Evolutionary conservation across 2,329 filamentous ascomycete species (phyloP).

Genomic region (Colletotrichum sp.): DNA sequence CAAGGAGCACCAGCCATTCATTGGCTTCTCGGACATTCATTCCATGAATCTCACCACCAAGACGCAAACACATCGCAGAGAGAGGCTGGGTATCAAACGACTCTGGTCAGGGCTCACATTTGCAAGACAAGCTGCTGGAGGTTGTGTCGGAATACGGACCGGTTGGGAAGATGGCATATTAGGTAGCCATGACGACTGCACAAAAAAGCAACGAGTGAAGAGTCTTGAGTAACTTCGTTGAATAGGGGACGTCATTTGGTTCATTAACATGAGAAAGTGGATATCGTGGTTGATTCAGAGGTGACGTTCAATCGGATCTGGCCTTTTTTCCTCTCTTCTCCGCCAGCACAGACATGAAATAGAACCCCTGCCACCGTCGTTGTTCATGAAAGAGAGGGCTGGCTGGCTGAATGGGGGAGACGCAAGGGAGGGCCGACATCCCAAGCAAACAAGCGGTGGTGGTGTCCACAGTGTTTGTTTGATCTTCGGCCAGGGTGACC

Average conservation of each 20-base stretch:
- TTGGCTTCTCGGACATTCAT: neutral
- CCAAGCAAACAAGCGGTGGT: neutral
- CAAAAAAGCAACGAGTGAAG: neutral
- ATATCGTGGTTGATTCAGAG: neutral
- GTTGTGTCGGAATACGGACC: neutral
- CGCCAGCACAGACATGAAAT: neutral
- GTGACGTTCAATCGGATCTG: neutral
- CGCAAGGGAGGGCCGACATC: neutral
- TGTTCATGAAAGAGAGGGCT: neutral
- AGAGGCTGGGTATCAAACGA: neutral
- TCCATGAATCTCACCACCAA: neutral
- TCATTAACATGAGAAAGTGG: slow-evolving; percentile 12
- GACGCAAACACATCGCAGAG: neutral
- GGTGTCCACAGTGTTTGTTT: neutral
- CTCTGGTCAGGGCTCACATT: neutral
- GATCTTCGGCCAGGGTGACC: slow-evolving; percentile 7
- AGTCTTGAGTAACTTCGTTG: neutral
- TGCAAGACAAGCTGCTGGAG: neutral
- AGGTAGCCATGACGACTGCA: neutral
- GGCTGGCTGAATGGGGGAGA: neutral
- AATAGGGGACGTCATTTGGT: neutral
- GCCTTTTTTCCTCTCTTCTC: neutral
- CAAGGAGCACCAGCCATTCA: neutral
- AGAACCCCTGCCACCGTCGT: neutral
- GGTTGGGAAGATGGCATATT: neutral